phyloP scores from a whole-genome alignment of 495 filamentous ascomycete species.

The Aspergillus taichungensis region DNA sequence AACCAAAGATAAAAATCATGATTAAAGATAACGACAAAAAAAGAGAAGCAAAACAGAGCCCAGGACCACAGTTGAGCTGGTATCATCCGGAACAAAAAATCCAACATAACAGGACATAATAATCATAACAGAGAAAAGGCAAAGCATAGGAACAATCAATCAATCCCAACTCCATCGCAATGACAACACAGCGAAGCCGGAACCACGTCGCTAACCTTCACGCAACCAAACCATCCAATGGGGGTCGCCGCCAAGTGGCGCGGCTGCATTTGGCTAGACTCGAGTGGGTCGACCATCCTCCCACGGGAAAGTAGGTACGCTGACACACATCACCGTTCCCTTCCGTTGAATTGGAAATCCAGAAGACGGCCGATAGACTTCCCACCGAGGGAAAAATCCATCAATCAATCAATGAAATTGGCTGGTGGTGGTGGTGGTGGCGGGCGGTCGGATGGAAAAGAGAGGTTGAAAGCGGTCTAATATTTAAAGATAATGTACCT shows the following conservation, averaged over 20 bases:
- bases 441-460: constrained; percentile 1
- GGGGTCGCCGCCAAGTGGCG: constrained; percentile 18
- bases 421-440: not conserved
- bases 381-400: constrained; percentile 1
- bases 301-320: constrained; percentile 22
- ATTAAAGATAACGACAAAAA: constrained; percentile 2
- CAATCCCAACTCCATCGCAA: constrained; percentile 17
- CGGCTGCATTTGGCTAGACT: constrained; percentile 23
- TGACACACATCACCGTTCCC: constrained; percentile 7
- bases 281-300: constrained; percentile 15
- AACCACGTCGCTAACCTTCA: not conserved
- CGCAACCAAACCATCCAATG: not conserved
- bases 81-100: constrained; percentile 32
- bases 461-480: constrained; percentile 18
- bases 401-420: not conserved
- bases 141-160: constrained; percentile 6
- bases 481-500: constrained; percentile 53
- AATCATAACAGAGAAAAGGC: constrained; percentile 11
- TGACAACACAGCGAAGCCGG: not conserved
- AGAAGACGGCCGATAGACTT: not conserved
- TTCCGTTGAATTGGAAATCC: constrained; percentile 5
- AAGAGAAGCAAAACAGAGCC: constrained; percentile 20
- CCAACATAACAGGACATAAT: constrained; percentile 11
- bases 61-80: constrained; percentile 32
- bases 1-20: constrained; percentile 17